Evolutionary conservation across 1,139 yeast genomes (phyloP).

Genomic region (Debaryomyces psychrophilus): DNA sequence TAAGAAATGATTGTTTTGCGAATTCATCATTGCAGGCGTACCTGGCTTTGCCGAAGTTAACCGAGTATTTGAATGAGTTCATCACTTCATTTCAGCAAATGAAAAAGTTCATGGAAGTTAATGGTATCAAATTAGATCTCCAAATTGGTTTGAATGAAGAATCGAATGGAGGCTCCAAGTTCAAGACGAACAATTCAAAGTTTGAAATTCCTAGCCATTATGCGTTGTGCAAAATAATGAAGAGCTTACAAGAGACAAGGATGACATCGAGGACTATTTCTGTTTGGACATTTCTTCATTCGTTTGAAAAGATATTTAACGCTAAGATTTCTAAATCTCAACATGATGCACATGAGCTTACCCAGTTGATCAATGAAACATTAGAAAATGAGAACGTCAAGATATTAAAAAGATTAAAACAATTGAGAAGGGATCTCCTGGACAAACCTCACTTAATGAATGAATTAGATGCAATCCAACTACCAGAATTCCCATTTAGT

Average conservation of each 20-base stretch:
- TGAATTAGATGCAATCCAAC: slow-evolving; percentile 30
- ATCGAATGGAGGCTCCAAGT: slow-evolving; percentile 20
- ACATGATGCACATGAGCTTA: slow-evolving; percentile 93
- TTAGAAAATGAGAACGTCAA: slow-evolving; percentile 65
- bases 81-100: slow-evolving; percentile 31
- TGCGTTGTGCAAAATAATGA: slow-evolving; percentile 57
- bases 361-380: slow-evolving; percentile 79
- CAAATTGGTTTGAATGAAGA: slow-evolving; percentile 22
- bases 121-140: slow-evolving; percentile 25
- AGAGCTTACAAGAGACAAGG: slow-evolving; percentile 66
- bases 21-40: slow-evolving; percentile 89
- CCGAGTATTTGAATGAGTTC: slow-evolving; percentile 59
- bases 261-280: slow-evolving; percentile 58
- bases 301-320: slow-evolving; percentile 74
- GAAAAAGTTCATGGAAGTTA: slow-evolving; percentile 28
- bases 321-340: slow-evolving; percentile 80
- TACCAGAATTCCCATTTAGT: slow-evolving; percentile 73
- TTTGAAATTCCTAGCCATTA: slow-evolving; percentile 55
- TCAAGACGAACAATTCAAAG: slow-evolving; percentile 23
- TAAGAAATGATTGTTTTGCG: slow-evolving; percentile 90
- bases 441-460: slow-evolving; percentile 15
- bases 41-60: slow-evolving; percentile 66
- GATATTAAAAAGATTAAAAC: slow-evolving; percentile 39
- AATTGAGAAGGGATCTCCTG: slow-evolving; percentile 17
- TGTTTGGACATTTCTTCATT: slow-evolving; percentile 78